A percentile compares a stretch with the other conserved stretches of the same genome.
Evolutionary conservation across 176 grass and related monocot species (phyloP).

Genomic region (Oryza officinalis): DNA sequence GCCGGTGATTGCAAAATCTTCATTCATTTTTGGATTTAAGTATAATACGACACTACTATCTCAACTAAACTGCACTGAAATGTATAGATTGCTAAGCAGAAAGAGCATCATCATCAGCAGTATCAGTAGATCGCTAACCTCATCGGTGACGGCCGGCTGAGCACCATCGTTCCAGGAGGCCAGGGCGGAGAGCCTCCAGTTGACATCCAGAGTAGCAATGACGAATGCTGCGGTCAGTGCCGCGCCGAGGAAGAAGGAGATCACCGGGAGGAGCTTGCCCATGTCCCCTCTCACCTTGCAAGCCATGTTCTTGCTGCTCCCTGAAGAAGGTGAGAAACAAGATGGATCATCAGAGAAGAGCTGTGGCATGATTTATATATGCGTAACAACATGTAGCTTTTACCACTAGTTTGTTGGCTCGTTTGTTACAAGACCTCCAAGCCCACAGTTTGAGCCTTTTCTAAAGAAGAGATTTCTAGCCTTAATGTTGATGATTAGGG

Average conservation of each 20-base stretch:
- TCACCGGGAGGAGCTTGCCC: conserved; percentile 37
- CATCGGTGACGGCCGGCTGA: background rate
- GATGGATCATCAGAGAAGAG: conserved; percentile 19
- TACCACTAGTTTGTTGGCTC: background rate
- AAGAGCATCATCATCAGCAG: background rate
- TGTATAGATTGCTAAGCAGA: background rate
- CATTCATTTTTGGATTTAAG: too few species aligned
- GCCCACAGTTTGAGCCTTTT: background rate
- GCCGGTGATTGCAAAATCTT: too few species aligned
- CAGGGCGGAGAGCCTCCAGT: conserved; percentile 30
- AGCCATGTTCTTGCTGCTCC: conserved; percentile 37
- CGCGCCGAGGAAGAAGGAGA: conserved; percentile 47
- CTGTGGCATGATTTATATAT: conserved; percentile 30
- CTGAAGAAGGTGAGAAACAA: background rate
- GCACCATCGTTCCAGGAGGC: conserved; percentile 33
- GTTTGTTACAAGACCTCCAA: background rate
- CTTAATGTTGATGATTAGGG: conserved; percentile 16
- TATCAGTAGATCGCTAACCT: conserved; percentile 37
- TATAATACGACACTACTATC: too few species aligned
- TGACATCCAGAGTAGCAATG: conserved; percentile 33
- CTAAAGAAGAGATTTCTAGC: background rate
- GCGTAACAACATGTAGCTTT: background rate
- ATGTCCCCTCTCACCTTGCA: conserved; percentile 36
- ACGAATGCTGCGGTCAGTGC: conserved; percentile 20
- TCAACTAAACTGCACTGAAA: background rate